Percentiles rank a stretch among this genome's conserved stretches.
phyloP scores from a whole-genome alignment of 768 basidiomycete species.

The Goffeauzyma gilvescens region DNA sequence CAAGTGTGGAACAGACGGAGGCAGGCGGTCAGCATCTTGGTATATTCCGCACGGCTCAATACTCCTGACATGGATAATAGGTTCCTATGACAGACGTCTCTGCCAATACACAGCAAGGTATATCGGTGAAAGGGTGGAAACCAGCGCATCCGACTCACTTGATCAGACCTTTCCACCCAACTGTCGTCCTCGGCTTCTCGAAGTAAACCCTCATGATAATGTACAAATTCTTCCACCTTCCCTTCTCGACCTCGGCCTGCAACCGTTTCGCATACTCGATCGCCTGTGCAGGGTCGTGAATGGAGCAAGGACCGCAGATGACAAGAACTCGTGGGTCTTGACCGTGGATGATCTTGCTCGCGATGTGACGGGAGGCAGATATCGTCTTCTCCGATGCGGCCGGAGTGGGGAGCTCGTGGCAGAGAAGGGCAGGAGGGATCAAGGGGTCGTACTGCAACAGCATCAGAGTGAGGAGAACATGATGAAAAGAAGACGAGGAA shows the following conservation, averaged over 20 bases:
- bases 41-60: no score
- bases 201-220: slow-evolving; percentile 96
- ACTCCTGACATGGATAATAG: no score
- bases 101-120: no score
- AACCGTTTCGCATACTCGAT: slow-evolving; percentile 33
- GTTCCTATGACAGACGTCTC: no score
- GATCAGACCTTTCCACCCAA: slow-evolving; percentile 71
- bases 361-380: slow-evolving; percentile 54
- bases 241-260: slow-evolving; percentile 46
- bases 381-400: slow-evolving; percentile 51
- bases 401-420: slow-evolving; percentile 62
- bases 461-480: neutral
- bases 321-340: slow-evolving; percentile 72
- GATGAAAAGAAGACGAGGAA: no score
- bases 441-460: slow-evolving; percentile 71
- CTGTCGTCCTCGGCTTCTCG: slow-evolving; percentile 89
- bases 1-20: no score
- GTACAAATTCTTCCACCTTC: slow-evolving; percentile 46
- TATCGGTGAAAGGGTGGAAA: no score
- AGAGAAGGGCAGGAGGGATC: slow-evolving; percentile 73
- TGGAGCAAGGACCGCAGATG: slow-evolving; percentile 87
- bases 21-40: neutral
- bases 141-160: slow-evolving; percentile 20
- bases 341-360: slow-evolving; percentile 63
- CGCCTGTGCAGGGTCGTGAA: slow-evolving; percentile 73